Conservation (phyloP, 148 eudicot species). For the Oxyria digyna region DNA sequence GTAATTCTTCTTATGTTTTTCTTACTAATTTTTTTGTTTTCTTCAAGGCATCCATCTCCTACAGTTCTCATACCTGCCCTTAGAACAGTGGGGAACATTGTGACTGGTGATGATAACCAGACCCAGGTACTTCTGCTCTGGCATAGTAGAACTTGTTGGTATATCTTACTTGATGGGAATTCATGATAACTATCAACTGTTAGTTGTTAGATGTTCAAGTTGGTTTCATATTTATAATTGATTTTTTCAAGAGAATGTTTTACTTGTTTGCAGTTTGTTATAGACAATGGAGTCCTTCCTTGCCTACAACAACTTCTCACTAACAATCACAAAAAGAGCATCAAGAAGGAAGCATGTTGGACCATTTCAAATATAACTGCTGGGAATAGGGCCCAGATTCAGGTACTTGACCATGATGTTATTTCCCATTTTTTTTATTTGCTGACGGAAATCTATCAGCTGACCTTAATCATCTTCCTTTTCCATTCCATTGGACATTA, state of each 20-base stretch:
- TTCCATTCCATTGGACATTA: not conserved
- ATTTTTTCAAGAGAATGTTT: not conserved
- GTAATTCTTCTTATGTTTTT: not conserved
- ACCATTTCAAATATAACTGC: slow-evolving; percentile 80
- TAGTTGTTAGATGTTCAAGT: not conserved
- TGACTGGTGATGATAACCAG: slow-evolving; percentile 14
- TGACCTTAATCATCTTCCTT: not conserved
- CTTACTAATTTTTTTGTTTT: not conserved
- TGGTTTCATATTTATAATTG: not conserved
- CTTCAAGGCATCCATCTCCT: slow-evolving; percentile 13
- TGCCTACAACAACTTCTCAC: slow-evolving; percentile 50
- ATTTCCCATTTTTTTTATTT: not conserved
- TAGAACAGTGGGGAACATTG: slow-evolving; percentile 13
- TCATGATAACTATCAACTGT: not conserved
- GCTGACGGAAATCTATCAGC: not conserved
- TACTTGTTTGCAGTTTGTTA: slow-evolving; percentile 40
- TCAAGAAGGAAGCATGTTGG: slow-evolving; percentile 87
- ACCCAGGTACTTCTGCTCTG: slow-evolving; percentile 11
- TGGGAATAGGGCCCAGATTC: slow-evolving; percentile 65
- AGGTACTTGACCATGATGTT: slow-evolving; percentile 29
- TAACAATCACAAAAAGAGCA: slow-evolving; percentile 61
- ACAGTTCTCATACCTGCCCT: slow-evolving; percentile 12
- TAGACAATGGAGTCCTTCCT: slow-evolving; percentile 65
- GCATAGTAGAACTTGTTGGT: not conserved
- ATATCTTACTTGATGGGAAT: not conserved